These are phyloP conservation scores for Eucalyptus erythrocorys DNA, from an alignment of 345 rosid genomes.

Conservation along the genomic window DNA sequence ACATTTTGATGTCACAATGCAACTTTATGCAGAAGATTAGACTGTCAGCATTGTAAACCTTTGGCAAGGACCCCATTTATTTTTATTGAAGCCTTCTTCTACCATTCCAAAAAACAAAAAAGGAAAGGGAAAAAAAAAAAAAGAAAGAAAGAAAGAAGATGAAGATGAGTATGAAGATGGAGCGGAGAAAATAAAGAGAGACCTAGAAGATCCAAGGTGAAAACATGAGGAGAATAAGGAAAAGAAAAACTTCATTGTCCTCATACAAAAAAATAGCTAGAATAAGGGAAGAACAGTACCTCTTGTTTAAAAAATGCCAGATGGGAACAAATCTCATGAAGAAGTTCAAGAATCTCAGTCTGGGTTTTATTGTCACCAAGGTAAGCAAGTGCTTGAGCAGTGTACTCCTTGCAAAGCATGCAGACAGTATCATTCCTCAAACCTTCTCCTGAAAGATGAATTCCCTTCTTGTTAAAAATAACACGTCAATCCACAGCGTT, in stretches of 20 bases:
- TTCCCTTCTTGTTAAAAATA: background rate
- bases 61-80: background rate
- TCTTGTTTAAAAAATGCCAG: constrained; percentile 39
- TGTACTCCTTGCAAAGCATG: constrained; percentile 73
- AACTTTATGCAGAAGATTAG: background rate
- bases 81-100: background rate
- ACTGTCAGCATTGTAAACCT: background rate
- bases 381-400: constrained; percentile 47
- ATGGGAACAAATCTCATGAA: constrained; percentile 55
- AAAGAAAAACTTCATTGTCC: background rate
- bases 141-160: background rate
- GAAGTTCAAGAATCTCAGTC: constrained; percentile 35
- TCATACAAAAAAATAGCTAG: background rate
- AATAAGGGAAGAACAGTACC: constrained; percentile 22
- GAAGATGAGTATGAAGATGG: background rate
- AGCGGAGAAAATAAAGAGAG: background rate
- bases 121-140: background rate
- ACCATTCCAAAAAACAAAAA: background rate
- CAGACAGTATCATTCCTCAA: constrained; percentile 37
- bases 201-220: background rate
- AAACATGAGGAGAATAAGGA: background rate
- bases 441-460: constrained; percentile 7
- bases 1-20: background rate
- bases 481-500: background rate
- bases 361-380: constrained; percentile 64